Conservation (phyloP, 805 yeast species). For the Metschnikowia hibisci region DNA sequence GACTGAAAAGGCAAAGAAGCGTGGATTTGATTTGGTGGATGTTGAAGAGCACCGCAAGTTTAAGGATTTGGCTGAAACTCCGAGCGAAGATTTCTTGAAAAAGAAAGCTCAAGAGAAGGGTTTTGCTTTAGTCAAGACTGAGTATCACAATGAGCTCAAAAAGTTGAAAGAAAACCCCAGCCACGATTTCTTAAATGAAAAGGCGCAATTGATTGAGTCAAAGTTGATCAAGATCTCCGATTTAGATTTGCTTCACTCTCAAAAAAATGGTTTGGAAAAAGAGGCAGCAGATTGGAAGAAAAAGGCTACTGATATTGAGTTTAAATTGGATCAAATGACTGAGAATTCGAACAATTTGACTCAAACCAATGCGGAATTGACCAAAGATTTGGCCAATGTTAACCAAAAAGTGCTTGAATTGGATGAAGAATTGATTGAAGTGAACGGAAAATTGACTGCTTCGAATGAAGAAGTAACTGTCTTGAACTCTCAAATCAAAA, state of each 20-base stretch:
- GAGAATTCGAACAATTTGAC: not conserved
- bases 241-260: not conserved
- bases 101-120: not conserved
- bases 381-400: not conserved
- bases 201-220: not conserved
- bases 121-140: not conserved
- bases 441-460: no score
- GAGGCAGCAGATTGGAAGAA: not conserved
- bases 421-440: no score
- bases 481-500: no score
- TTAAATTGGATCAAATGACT: not conserved
- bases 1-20: slow-evolving; percentile 6
- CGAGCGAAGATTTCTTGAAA: not conserved
- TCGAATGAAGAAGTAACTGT: no score
- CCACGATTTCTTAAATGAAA: not conserved
- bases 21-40: slow-evolving; percentile 3
- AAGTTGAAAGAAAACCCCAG: not conserved
- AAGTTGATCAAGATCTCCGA: not conserved
- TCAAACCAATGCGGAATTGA: not conserved
- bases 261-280: not conserved
- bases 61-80: not conserved
- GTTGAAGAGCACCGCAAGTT: slow-evolving; percentile 3
- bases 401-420: not conserved
- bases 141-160: slow-evolving; percentile 2
- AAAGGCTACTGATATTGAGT: not conserved